phyloP scores from a whole-genome alignment of 2,329 filamentous ascomycete genomes.

The Monosporascus sp. region DNA sequence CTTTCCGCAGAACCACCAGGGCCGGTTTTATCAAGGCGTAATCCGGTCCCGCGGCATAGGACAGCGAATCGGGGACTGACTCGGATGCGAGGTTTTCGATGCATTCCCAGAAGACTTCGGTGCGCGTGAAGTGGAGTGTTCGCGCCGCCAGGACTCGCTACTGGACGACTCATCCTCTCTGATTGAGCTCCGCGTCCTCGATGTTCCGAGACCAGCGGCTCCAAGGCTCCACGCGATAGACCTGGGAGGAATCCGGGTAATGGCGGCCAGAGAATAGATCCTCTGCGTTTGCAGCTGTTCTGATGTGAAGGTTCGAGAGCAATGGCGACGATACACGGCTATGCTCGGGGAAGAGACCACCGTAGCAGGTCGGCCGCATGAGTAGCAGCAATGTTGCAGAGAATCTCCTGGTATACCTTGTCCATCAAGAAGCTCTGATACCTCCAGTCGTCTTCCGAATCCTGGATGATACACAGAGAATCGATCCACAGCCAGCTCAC shows the following conservation, averaged over 20 bases:
- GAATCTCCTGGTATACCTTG: not conserved
- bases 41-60: not conserved
- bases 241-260: not conserved
- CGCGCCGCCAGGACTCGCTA: not conserved
- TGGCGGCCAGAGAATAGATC: not conserved
- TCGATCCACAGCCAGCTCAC: not conserved
- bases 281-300: not conserved
- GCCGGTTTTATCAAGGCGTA: not conserved
- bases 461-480: not conserved
- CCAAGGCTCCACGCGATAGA: not conserved
- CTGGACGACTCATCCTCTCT: not conserved
- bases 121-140: not conserved
- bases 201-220: not conserved
- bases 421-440: not conserved
- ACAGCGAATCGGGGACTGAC: not conserved
- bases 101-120: not conserved
- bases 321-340: not conserved
- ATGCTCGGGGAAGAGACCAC: not conserved
- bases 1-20: not conserved
- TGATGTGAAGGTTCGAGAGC: not conserved
- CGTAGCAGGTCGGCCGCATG: not conserved
- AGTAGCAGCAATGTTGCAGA: not conserved
- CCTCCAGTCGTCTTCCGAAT: not conserved
- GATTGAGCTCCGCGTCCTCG: not conserved
- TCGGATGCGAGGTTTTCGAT: not conserved